These are phyloP conservation scores for Colletotrichum spinosum DNA, from an alignment of 2,329 filamentous ascomycete genomes.

Conservation along the genomic window DNA sequence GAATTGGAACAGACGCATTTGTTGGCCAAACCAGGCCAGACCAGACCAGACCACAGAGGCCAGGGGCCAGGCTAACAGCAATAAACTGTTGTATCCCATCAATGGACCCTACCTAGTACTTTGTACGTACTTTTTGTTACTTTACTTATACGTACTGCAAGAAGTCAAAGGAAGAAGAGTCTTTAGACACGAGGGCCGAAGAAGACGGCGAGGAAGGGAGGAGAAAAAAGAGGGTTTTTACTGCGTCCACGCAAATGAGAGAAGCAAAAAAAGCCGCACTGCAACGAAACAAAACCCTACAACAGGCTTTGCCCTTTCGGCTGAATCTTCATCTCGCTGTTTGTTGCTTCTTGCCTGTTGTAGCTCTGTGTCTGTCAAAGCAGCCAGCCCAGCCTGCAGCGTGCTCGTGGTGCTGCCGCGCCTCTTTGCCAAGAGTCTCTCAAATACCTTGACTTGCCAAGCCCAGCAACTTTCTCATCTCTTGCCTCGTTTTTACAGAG, in stretches of 20 bases:
- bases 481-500: constrained; percentile 12
- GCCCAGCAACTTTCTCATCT: constrained; percentile 22
- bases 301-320: not conserved
- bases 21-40: too few species aligned
- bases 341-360: constrained; percentile 11
- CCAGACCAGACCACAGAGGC: not conserved
- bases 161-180: too few species aligned
- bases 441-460: constrained; percentile 29
- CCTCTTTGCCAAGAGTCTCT: constrained; percentile 27
- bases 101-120: too few species aligned
- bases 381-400: constrained; percentile 1
- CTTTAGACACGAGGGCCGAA: too few species aligned
- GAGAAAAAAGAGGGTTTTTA: too few species aligned
- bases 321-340: not conserved
- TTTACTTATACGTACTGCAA: too few species aligned
- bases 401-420: constrained; percentile 11
- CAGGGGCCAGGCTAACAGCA: too few species aligned
- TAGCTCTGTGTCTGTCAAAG: not conserved
- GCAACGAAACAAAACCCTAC: constrained; percentile 33
- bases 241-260: too few species aligned
- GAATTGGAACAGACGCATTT: too few species aligned
- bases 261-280: constrained; percentile 45
- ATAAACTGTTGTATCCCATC: too few species aligned
- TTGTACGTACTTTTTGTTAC: too few species aligned
- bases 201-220: too few species aligned